phyloP scores from a whole-genome alignment of 2,329 filamentous ascomycete genomes.

The Ophiostoma quercus region DNA sequence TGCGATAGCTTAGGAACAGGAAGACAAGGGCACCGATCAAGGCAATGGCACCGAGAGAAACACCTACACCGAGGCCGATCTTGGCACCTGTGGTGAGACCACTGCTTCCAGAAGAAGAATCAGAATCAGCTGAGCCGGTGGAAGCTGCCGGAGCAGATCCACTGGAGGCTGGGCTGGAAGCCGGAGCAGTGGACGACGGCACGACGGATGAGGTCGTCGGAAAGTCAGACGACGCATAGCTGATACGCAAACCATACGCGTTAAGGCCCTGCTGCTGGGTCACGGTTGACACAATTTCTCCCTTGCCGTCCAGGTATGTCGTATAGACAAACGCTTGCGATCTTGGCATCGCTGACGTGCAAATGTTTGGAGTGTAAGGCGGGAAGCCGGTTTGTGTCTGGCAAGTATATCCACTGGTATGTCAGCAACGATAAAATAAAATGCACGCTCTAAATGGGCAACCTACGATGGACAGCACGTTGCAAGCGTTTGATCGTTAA shows the following conservation, averaged over 20 bases:
- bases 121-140: not conserved
- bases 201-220: not conserved
- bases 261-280: conserved; percentile 18
- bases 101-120: not conserved
- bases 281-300: not conserved
- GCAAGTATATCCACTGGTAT: conserved; percentile 14
- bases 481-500: conserved; percentile 13
- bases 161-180: not conserved
- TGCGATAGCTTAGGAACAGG: conserved; percentile 42
- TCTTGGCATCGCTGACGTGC: conserved; percentile 15
- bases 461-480: conserved; percentile 24
- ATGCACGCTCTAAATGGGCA: not conserved
- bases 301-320: conserved; percentile 15
- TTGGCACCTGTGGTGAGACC: conserved; percentile 42
- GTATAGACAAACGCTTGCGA: conserved; percentile 15
- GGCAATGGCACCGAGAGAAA: conserved; percentile 37
- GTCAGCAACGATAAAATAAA: not conserved
- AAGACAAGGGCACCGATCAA: conserved; percentile 40
- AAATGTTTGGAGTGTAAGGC: conserved; percentile 21
- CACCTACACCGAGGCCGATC: conserved; percentile 45
- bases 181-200: not conserved
- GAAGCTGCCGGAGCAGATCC: not conserved
- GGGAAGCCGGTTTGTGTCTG: conserved; percentile 14
- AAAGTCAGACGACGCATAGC: conserved; percentile 21
- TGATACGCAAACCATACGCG: conserved; percentile 23